Percentiles rank a stretch among this genome's conserved stretches.
phyloP scores from a whole-genome alignment of 2,329 filamentous ascomycete genomes.

The Macrophomina tecta region DNA sequence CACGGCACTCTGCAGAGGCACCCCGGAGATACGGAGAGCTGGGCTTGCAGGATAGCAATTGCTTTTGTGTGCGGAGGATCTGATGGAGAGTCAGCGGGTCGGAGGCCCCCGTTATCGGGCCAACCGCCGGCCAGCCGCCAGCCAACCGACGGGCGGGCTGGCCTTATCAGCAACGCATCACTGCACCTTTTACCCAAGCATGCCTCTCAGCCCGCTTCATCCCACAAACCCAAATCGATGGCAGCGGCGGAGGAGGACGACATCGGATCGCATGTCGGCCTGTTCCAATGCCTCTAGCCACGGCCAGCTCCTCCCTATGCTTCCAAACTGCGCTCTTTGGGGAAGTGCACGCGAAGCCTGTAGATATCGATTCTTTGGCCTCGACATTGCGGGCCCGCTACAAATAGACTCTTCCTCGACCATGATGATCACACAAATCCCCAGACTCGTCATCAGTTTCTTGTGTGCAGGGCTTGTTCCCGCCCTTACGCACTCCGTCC shows the following conservation, averaged over 20 bases:
- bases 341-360: conserved; percentile 17
- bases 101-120: conserved; percentile 24
- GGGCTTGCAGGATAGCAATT: conserved; percentile 17
- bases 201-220: conserved; percentile 2
- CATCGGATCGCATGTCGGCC: conserved; percentile 22
- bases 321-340: conserved; percentile 1
- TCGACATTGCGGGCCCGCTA: background rate
- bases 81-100: background rate
- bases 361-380: conserved; percentile 16
- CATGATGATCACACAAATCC: background rate
- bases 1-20: background rate
- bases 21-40: background rate
- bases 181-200: conserved; percentile 25
- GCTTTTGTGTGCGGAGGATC: conserved; percentile 3
- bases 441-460: background rate
- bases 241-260: conserved; percentile 13
- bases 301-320: conserved; percentile 11
- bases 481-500: background rate
- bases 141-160: conserved; percentile 1
- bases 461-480: background rate
- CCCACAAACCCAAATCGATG: conserved; percentile 5
- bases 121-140: background rate
- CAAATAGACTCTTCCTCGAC: background rate
- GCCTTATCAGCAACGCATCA: conserved; percentile 25
- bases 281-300: conserved; percentile 3